Evolutionary conservation across 768 basidiomycete genomes (phyloP).

Genomic region (Coprinopsis marcescibilis): DNA sequence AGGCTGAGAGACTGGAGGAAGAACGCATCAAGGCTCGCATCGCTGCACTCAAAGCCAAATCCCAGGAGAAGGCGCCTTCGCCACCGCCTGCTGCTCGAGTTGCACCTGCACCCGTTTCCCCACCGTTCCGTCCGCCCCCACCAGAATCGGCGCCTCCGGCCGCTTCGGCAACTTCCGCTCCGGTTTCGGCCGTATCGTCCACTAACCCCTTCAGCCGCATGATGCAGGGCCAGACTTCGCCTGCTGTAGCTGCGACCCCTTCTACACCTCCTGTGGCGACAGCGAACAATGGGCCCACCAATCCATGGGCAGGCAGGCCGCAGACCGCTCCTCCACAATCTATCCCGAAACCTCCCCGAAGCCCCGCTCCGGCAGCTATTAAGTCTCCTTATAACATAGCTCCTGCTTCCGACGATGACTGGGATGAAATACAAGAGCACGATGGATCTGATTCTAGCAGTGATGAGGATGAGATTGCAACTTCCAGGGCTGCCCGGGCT

Average conservation of each 20-base stretch:
- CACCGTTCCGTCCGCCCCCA: too few relatives aligned
- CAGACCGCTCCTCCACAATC: slow-evolving; percentile 28
- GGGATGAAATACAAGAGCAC: slow-evolving; percentile 79
- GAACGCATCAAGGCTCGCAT: slow-evolving; percentile 33
- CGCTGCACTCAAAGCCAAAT: slow-evolving; percentile 31
- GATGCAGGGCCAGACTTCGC: slow-evolving; percentile 41
- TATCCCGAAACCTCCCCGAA: slow-evolving; percentile 38
- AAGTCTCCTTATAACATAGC: slow-evolving; percentile 61
- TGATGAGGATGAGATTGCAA: slow-evolving; percentile 75
- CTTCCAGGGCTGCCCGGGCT: slow-evolving; percentile 54
- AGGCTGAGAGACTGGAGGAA: slow-evolving; percentile 30
- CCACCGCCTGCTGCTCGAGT: slow-evolving; percentile 21
- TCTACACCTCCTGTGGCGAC: slow-evolving; percentile 28
- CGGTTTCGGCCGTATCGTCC: slow-evolving; percentile 26
- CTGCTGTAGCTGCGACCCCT: slow-evolving; percentile 13
- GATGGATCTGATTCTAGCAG: slow-evolving; percentile 49
- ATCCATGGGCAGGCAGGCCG: slow-evolving; percentile 54
- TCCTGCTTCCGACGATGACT: slow-evolving; percentile 65
- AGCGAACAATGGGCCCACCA: slow-evolving; percentile 42
- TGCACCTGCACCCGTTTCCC: slow-evolving; percentile 12
- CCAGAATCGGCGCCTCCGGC: slow-evolving; percentile 29
- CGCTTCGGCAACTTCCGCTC: too few relatives aligned
- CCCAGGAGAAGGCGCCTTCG: slow-evolving; percentile 24
- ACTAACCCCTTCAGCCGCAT: slow-evolving; percentile 82
- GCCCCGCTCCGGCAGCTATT: slow-evolving; percentile 47